phyloP scores from a whole-genome alignment of 2,329 filamentous ascomycete genomes.

The Monilinia vaccinii-corymbosi region DNA sequence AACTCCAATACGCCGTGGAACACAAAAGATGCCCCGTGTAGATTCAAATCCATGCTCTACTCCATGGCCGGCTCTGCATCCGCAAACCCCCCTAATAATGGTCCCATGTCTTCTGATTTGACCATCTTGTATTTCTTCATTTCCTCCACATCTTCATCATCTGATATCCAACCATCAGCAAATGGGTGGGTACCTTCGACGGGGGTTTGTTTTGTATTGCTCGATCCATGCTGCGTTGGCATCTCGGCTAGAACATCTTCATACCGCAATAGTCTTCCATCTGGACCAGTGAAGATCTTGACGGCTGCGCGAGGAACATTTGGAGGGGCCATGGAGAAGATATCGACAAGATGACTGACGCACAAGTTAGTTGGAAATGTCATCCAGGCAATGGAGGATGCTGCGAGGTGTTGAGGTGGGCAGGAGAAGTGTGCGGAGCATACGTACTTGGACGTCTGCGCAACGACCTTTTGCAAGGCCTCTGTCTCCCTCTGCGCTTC shows the following conservation, averaged over 20 bases:
- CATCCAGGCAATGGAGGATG: background rate
- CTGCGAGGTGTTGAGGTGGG: background rate
- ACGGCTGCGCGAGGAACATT: conserved; percentile 32
- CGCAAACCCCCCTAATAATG: conserved; percentile 29
- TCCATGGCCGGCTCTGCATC: conserved; percentile 28
- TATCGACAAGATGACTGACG: conserved; percentile 55
- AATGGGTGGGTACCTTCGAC: conserved; percentile 20
- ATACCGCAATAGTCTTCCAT: conserved; percentile 48
- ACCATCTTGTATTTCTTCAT: conserved; percentile 23
- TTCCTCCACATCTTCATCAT: conserved; percentile 28
- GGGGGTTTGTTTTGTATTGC: conserved; percentile 24
- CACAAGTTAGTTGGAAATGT: conserved; percentile 12
- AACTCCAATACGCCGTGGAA: conserved; percentile 27
- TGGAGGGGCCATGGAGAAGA: conserved; percentile 54
- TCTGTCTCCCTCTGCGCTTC: conserved; percentile 57
- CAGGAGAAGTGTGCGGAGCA: conserved; percentile 12
- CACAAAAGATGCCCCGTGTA: conserved; percentile 18
- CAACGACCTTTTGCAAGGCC: conserved; percentile 54
- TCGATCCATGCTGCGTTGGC: conserved; percentile 39
- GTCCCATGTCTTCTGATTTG: conserved; percentile 29
- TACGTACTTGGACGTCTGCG: conserved; percentile 52
- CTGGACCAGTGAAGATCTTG: conserved; percentile 42
- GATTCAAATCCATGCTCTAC: conserved; percentile 20
- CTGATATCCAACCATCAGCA: conserved; percentile 37
- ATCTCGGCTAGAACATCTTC: conserved; percentile 54